These are phyloP conservation scores for Macadamia tetraphylla DNA, from an alignment of 164 flowering plant species.

Conservation along the genomic window DNA sequence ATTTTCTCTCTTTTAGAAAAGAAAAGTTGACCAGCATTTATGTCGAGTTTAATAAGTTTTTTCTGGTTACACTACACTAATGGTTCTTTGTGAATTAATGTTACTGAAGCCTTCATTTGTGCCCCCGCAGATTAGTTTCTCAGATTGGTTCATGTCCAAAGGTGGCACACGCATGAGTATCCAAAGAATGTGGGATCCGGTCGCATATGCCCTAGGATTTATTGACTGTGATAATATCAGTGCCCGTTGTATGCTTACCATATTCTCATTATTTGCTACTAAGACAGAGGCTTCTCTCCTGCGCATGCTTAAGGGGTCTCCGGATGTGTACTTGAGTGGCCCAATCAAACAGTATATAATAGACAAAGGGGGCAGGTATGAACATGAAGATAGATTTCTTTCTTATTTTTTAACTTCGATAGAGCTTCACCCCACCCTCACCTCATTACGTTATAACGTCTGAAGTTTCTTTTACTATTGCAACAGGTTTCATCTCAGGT, in stretches of 20 bases:
- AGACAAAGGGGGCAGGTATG: slow-evolving; percentile 91
- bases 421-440: not conserved
- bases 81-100: not conserved
- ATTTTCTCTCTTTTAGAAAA: not conserved
- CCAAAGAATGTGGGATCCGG: slow-evolving; percentile 99
- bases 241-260: slow-evolving; percentile 99
- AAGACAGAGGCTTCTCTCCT: slow-evolving; percentile 95
- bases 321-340: slow-evolving; percentile 95
- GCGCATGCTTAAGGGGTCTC: slow-evolving; percentile 99
- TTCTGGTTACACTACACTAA: not conserved
- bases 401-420: not conserved
- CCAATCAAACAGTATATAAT: slow-evolving; percentile 84
- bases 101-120: slow-evolving; percentile 11
- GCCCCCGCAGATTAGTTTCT: slow-evolving; percentile 76
- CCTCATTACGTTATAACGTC: not conserved
- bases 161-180: slow-evolving; percentile 94
- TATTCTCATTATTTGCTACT: slow-evolving; percentile 94
- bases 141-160: slow-evolving; percentile 93
- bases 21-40: not conserved
- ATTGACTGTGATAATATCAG: slow-evolving; percentile 98
- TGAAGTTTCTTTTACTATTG: slow-evolving; percentile 12
- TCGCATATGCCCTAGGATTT: slow-evolving; percentile 97
- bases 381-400: not conserved
- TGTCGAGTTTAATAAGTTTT: not conserved
- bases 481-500: slow-evolving; percentile 88